Conservation (phyloP, 768 basidiomycete species). For the Lyophyllum atratum region DNA sequence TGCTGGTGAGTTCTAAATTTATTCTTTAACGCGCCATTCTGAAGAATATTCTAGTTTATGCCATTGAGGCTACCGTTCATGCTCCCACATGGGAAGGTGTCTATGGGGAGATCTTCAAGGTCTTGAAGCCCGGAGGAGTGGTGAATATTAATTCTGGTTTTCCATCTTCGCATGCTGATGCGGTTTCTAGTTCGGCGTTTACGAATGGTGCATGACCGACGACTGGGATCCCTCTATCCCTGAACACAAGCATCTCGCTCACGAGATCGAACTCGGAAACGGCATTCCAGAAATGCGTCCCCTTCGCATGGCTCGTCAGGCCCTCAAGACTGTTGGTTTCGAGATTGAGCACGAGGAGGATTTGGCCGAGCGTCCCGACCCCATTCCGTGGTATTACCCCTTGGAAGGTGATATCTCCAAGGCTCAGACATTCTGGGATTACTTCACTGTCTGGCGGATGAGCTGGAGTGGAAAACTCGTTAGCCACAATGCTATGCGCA, state of each 20-base stretch:
- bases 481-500: conserved; percentile 76
- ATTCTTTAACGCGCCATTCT: not conserved
- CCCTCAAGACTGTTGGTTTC: conserved; percentile 84
- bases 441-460: conserved; percentile 86
- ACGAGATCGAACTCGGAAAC: conserved; percentile 91
- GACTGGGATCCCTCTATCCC: conserved; percentile 85
- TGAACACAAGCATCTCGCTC: conserved; percentile 86
- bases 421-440: conserved; percentile 93
- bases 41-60: conserved; percentile 63
- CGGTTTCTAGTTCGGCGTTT: conserved; percentile 81
- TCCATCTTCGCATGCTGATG: not conserved
- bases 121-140: conserved; percentile 94
- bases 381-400: conserved; percentile 93
- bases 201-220: conserved; percentile 99
- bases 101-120: conserved; percentile 89
- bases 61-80: conserved; percentile 97
- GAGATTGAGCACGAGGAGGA: conserved; percentile 90
- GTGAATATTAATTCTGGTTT: conserved; percentile 48
- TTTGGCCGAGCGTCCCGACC: conserved; percentile 80
- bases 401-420: conserved; percentile 92
- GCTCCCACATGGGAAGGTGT: conserved; percentile 96
- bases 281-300: conserved; percentile 98
- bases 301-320: conserved; percentile 66
- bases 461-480: conserved; percentile 84
- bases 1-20: conserved; percentile 62